Evolutionary conservation across 805 yeast genomes (phyloP), one percentile per base, ranked within the genome.

Genomic region (Huiozyma sinensis): DNA sequence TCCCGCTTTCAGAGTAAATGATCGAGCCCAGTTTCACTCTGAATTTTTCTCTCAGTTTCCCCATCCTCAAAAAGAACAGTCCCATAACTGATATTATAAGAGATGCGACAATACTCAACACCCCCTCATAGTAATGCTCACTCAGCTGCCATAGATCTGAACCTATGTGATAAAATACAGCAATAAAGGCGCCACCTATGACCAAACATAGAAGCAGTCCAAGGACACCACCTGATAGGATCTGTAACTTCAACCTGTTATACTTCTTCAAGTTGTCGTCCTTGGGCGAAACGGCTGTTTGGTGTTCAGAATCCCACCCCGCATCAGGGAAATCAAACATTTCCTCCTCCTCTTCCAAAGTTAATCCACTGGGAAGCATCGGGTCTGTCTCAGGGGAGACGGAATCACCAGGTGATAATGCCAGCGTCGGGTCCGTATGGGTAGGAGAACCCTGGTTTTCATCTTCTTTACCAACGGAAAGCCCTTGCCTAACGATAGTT

Each of bases 41-140:
- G 83, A 95, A 89, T 64, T 87, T 88, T 46, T 81, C 79, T 54
- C 86, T 81, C 72, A 88, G 68, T 57, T 83, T 80, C 52, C 88
- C 85, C 58, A 88, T 75, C 49, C 95, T 70, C 48, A 88, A 68
- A 58, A 88, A 76, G 44, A 90, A 83, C 32, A 86, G 56, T 0
- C 96, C 96, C 96, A 88, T 87, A 6, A 80, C 65, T 1, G 95
- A 83, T 47, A 88, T 88, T 46, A 88, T 77, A 1, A 82, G 55
- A 13, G 92, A 76, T 3, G 95, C 87, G 30, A 87, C 60, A 10
- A 89, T 70, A 52, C 90, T 82, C 57, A 88, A 78, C 0, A 79
- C 64, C 6, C 95, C 95, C 59, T 88, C 97, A 84, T 95, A 88
- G 43, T 85, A 70, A 54, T 92, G 77, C 60, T 88, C 97, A 36